Evolutionary conservation across 2,329 filamentous ascomycete species (phyloP).

Genomic region (Cadophora sp.): DNA sequence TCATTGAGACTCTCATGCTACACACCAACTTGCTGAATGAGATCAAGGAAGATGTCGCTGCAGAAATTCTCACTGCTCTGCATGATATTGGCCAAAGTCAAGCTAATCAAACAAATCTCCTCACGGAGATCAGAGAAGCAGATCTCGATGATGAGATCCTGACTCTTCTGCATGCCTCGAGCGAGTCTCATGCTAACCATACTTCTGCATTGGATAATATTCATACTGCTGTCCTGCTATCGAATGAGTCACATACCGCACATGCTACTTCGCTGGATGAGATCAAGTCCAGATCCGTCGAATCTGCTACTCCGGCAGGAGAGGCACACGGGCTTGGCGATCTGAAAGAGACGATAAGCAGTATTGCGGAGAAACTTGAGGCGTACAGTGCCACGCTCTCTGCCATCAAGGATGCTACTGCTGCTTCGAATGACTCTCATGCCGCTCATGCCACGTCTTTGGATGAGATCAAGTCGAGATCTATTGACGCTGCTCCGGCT

Average conservation of each 20-base stretch:
- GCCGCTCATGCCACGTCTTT: slow-evolving; percentile 26
- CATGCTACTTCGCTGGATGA: slow-evolving; percentile 27
- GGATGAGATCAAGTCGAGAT: slow-evolving; percentile 32
- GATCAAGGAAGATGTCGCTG: slow-evolving; percentile 43
- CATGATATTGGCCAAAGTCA: slow-evolving; percentile 37
- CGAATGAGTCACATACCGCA: slow-evolving; percentile 28
- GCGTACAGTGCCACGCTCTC: slow-evolving; percentile 26
- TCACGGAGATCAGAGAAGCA: slow-evolving; percentile 38
- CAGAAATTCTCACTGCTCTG: slow-evolving; percentile 42
- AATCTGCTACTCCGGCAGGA: not conserved
- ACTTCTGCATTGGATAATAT: slow-evolving; percentile 29
- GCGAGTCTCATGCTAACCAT: slow-evolving; percentile 35
- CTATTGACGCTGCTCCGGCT: slow-evolving; percentile 16
- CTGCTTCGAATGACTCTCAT: slow-evolving; percentile 25
- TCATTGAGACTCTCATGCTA: slow-evolving; percentile 29
- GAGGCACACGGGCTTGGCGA: not conserved
- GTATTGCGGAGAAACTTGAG: slow-evolving; percentile 16
- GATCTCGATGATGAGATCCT: slow-evolving; percentile 44
- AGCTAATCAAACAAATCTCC: slow-evolving; percentile 30
- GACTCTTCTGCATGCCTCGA: slow-evolving; percentile 39
- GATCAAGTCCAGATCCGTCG: slow-evolving; percentile 27
- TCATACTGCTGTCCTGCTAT: slow-evolving; percentile 29
- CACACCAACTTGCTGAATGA: slow-evolving; percentile 39
- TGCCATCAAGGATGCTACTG: slow-evolving; percentile 26
- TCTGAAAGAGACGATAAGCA: not conserved